Evolutionary conservation across 2,329 filamentous ascomycete genomes (phyloP).

Genomic region (Paramyrothecium sp.): DNA sequence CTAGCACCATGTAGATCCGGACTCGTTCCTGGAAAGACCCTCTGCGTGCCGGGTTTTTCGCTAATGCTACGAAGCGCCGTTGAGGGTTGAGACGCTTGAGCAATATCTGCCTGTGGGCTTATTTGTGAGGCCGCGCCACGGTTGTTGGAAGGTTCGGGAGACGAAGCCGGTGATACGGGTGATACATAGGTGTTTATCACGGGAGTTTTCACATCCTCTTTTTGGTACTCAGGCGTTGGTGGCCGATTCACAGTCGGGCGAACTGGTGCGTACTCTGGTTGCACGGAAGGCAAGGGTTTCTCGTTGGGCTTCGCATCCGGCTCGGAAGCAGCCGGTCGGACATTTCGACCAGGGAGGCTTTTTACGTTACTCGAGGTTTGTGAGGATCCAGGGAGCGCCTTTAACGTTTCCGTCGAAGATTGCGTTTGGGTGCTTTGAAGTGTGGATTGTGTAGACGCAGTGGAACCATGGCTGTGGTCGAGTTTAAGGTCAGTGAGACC

Average conservation of each 20-base stretch:
- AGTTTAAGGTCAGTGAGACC: constrained; percentile 49
- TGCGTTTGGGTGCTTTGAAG: constrained; percentile 13
- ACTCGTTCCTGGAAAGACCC: constrained; percentile 18
- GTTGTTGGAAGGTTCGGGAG: constrained; percentile 33
- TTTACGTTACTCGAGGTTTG: constrained; percentile 10
- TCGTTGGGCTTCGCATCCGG: too few species aligned
- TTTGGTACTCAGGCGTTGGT: constrained; percentile 49
- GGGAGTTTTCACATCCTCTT: constrained; percentile 37
- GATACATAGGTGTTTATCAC: constrained; percentile 35
- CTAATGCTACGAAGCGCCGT: constrained; percentile 7
- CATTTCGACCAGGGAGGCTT: constrained; percentile 26
- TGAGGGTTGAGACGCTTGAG: constrained; percentile 11
- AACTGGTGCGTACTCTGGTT: constrained; percentile 14
- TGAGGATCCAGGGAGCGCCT: constrained; percentile 14
- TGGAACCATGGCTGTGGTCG: constrained; percentile 48
- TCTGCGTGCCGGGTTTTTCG: constrained; percentile 21
- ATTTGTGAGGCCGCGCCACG: constrained; percentile 10
- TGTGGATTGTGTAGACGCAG: constrained; percentile 29
- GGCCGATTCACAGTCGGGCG: constrained; percentile 31
- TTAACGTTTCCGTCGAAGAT: constrained; percentile 12
- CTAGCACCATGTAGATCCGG: constrained; percentile 19
- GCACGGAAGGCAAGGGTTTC: neutral
- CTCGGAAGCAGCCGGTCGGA: constrained; percentile 16
- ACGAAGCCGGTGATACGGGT: constrained; percentile 44
- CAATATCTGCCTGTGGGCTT: neutral